A percentile compares a stretch with the other conserved stretches of the same genome.
Conservation (phyloP, 495 filamentous ascomycete genomes). For the Penicillium nucicola region DNA sequence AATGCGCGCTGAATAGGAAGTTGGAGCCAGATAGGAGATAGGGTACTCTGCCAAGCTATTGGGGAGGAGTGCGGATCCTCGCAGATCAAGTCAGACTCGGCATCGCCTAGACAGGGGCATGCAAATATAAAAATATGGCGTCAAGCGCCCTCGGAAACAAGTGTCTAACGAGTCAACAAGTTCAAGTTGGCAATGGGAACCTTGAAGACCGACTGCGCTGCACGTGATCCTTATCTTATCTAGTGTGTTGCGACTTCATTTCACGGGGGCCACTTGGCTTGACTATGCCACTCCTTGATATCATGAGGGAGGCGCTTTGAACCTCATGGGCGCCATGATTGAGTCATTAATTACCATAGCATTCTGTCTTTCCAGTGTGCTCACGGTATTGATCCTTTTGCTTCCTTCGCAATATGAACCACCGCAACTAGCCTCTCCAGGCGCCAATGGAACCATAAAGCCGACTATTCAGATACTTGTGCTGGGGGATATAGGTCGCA, state of each 20-base stretch:
- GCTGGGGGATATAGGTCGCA: constrained; percentile 94
- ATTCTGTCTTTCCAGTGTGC: constrained; percentile 46
- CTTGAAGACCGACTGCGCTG: too few species aligned
- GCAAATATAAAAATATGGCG: not conserved
- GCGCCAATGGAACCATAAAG: constrained; percentile 8
- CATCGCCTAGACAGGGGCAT: not conserved
- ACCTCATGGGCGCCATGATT: constrained; percentile 30
- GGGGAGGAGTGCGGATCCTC: constrained; percentile 1
- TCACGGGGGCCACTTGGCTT: too few species aligned
- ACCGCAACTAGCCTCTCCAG: constrained; percentile 1
- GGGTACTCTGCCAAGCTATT: constrained; percentile 8
- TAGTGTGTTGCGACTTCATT: too few species aligned
- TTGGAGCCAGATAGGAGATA: constrained; percentile 5
- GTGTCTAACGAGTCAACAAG: too few species aligned
- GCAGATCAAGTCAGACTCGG: constrained; percentile 1
- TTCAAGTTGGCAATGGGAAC: too few species aligned
- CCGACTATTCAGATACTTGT: constrained; percentile 78
- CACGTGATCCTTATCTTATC: too few species aligned
- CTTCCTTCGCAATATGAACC: constrained; percentile 51
- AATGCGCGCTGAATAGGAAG: constrained; percentile 7
- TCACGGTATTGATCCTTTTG: constrained; percentile 48
- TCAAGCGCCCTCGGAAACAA: too few species aligned
- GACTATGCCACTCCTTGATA: not conserved
- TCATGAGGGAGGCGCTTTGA: not conserved
- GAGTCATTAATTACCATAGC: constrained; percentile 40